These are phyloP conservation scores for Mitosporidium daphniae DNA, from an alignment of 371 early-diverging fungal genomes.

Conservation along the genomic window DNA sequence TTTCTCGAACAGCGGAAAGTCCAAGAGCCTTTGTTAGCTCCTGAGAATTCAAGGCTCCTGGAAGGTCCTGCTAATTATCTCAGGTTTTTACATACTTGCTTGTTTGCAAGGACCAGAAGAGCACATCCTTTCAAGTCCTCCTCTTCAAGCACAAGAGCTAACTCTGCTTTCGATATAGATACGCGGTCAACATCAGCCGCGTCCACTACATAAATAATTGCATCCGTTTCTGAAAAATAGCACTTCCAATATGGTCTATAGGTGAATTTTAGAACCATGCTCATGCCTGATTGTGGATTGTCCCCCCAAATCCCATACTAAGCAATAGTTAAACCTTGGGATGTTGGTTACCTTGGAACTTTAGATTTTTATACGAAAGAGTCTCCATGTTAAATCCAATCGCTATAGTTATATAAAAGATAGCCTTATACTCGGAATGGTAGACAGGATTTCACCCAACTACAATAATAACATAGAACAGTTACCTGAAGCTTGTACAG, in stretches of 20 bases:
- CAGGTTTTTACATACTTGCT: slow-evolving; percentile 1
- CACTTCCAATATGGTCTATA: slow-evolving; percentile 56
- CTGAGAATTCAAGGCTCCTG: neutral
- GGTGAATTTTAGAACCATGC: no score
- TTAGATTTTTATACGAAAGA: slow-evolving; percentile 73
- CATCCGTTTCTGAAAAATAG: slow-evolving; percentile 74
- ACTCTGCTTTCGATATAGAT: slow-evolving; percentile 40
- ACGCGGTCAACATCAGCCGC: slow-evolving; percentile 59
- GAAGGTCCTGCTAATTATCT: neutral
- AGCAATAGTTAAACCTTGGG: slow-evolving; percentile 14
- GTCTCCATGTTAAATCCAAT: slow-evolving; percentile 63
- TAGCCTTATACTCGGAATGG: slow-evolving; percentile 64
- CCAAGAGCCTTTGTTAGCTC: slow-evolving; percentile 47
- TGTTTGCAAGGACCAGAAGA: slow-evolving; percentile 54
- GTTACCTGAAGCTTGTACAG: slow-evolving; percentile 45
- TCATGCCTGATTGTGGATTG: slow-evolving; percentile 85
- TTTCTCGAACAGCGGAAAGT: slow-evolving; percentile 34
- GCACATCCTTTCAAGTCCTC: slow-evolving; percentile 58
- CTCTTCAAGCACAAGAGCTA: slow-evolving; percentile 27
- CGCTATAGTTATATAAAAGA: slow-evolving; percentile 18
- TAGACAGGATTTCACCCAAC: slow-evolving; percentile 69
- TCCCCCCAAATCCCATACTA: slow-evolving; percentile 80
- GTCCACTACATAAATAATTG: slow-evolving; percentile 82
- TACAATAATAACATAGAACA: no score
- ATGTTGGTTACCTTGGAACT: slow-evolving; percentile 33